These are phyloP conservation scores for Cinchona pubescens DNA, from an alignment of 257 asterid genomes.

Conservation along the genomic window DNA sequence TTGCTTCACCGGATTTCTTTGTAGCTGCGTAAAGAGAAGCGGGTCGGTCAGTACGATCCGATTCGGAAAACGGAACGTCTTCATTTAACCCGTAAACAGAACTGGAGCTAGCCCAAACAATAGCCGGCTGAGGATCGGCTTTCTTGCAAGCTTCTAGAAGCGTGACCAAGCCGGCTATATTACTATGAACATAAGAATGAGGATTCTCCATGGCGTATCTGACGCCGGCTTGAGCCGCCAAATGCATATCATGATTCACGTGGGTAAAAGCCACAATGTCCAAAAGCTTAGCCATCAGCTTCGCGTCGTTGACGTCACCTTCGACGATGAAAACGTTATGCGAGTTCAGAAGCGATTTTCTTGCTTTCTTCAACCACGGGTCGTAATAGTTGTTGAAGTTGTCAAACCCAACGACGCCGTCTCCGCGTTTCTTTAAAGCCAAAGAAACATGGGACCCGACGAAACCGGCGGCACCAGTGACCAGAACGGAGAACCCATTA, in stretches of 20 bases:
- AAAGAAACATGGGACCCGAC: slow-evolving; percentile 70
- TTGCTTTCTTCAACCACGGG: slow-evolving; percentile 43
- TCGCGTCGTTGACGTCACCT: slow-evolving; percentile 62
- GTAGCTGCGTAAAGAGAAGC: slow-evolving; percentile 83
- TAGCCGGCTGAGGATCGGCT: slow-evolving; percentile 56
- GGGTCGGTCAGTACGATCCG: slow-evolving; percentile 72
- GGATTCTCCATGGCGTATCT: slow-evolving; percentile 81
- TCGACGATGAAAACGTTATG: slow-evolving; percentile 41
- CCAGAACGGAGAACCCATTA: slow-evolving; percentile 57
- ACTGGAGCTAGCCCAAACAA: slow-evolving; percentile 89
- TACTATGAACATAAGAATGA: slow-evolving; percentile 61
- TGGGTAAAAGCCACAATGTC: slow-evolving; percentile 55
- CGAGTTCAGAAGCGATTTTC: slow-evolving; percentile 34
- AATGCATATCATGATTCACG: slow-evolving; percentile 81
- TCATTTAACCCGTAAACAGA: slow-evolving; percentile 75
- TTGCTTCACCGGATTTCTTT: slow-evolving; percentile 73
- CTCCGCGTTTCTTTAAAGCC: slow-evolving; percentile 73
- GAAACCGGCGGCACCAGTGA: slow-evolving; percentile 89
- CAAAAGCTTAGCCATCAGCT: slow-evolving; percentile 46
- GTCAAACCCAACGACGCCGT: slow-evolving; percentile 77
- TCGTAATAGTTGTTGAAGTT: slow-evolving; percentile 70
- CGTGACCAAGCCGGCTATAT: slow-evolving; percentile 73
- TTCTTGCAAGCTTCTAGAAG: slow-evolving; percentile 58
- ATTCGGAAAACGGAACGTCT: slow-evolving; percentile 64
- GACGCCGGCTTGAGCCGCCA: slow-evolving; percentile 88